A percentile compares a stretch with the other conserved stretches of the same genome.
These are phyloP conservation scores for Chloris gayana DNA, from an alignment of 176 grass and related monocot genomes.

Conservation along the genomic window DNA sequence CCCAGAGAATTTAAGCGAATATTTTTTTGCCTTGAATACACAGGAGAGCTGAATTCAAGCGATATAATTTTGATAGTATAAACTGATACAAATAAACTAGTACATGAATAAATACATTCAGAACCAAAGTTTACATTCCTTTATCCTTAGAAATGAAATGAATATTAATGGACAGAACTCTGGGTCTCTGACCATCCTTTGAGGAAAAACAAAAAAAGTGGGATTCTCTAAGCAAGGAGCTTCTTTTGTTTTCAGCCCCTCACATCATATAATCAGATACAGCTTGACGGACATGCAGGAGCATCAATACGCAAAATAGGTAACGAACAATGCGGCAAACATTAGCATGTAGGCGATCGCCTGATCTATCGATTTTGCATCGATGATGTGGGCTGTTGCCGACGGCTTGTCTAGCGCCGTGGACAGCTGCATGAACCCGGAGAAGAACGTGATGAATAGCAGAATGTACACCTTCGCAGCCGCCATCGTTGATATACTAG, in stretches of 20 bases:
- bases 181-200: too few relatives aligned
- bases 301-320: constrained; percentile 11
- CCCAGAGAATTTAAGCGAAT: too few relatives aligned
- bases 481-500: neutral
- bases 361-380: neutral
- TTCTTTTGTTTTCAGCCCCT: neutral
- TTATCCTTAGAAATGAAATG: too few relatives aligned
- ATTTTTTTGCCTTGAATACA: too few relatives aligned
- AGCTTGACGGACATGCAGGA: neutral
- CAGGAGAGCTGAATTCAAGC: too few relatives aligned
- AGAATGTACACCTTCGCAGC: neutral
- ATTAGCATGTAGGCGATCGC: constrained; percentile 3
- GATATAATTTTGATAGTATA: too few relatives aligned
- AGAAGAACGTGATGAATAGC: constrained; percentile 34
- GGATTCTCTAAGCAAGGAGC: neutral
- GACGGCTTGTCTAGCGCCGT: neutral
- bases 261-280: neutral
- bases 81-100: too few relatives aligned
- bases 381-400: neutral
- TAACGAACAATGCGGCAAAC: constrained; percentile 20
- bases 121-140: too few relatives aligned
- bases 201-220: too few relatives aligned
- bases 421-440: constrained; percentile 37
- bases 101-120: too few relatives aligned
- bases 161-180: too few relatives aligned